Evolutionary conservation across 441 rosid species (phyloP), one percentile per base, ranked within the genome.

Genomic region (Erysimum cheiri): DNA sequence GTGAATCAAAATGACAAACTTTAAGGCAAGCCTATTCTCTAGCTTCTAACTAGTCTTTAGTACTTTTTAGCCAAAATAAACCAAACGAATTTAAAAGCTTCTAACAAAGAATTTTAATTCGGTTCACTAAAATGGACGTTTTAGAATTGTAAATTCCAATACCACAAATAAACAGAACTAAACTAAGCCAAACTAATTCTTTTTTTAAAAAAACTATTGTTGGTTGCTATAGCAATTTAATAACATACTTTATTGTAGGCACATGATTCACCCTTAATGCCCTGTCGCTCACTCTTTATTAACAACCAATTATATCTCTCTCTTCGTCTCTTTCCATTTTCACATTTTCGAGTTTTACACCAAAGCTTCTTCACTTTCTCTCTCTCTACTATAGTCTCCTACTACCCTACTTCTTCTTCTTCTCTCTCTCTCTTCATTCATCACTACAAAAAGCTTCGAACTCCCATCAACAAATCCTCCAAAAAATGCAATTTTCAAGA

Each of bases 401-500:
- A 73, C 71, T 32, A 40, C 46, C 77, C 22, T 19, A 19, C 22
- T 58, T 59, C 62, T 46, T 6, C 19, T 48, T 35, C 52, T 71
- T 19, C 49, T 46, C 54, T 53, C 28, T 58, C 55, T 41, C 32
- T 29, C 58, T 37, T 46, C 36, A 2, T 53, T 72, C 15, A 12
- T 1, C 44, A 15, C 37, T 74, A 32, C 65, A 13, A 54, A 71
- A 57, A 48, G 14, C 41, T 19, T 53, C 64, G 31, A 39, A 41
- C 36, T 67, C 46, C 56, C 49, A 73, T 73, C 70, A 37, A 47
- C 19, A 12, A 12, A 57, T 49, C 8, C 33, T 11, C 60, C 50
- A 46, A 60, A 31, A 52, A 69, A 88, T 87, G 91, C 80, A 84
- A 19, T 78, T 71, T 57, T 78, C 93, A 8, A 79, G 77, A 68